Evolutionary conservation across 1,284 basidiomycete genomes (phyloP).

Genomic region (Erythrobasidium hasegawianum): DNA sequence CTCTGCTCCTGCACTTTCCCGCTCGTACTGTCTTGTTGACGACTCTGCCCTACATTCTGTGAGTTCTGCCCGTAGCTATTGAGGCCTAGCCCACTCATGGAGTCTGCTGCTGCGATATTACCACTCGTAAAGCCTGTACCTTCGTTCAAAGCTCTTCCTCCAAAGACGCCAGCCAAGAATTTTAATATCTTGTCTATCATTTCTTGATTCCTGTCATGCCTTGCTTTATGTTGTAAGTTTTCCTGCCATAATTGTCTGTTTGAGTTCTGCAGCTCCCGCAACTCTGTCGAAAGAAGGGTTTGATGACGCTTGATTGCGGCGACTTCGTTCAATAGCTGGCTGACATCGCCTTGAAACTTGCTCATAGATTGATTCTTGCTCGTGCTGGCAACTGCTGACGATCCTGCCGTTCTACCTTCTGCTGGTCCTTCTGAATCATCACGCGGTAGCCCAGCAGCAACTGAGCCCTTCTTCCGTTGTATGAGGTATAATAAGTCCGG

Average conservation of each 20-base stretch:
- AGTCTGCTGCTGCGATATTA: conserved; percentile 29
- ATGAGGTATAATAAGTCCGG: conserved; percentile 87
- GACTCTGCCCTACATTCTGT: background rate
- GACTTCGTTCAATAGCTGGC: conserved; percentile 74
- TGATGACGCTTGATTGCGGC: conserved; percentile 87
- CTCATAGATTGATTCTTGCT: conserved; percentile 18
- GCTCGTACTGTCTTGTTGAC: background rate
- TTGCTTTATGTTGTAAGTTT: conserved; percentile 69
- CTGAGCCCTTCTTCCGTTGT: conserved; percentile 63
- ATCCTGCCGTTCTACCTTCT: background rate
- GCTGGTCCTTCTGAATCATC: conserved; percentile 34
- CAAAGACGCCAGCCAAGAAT: conserved; percentile 90
- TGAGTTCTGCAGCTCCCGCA: conserved; percentile 79
- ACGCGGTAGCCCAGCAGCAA: conserved; percentile 20
- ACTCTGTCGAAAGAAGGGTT: conserved; percentile 76
- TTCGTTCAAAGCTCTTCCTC: conserved; percentile 48
- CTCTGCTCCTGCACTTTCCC: background rate
- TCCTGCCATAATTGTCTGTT: conserved; percentile 93
- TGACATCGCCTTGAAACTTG: conserved; percentile 58
- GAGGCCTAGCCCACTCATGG: conserved; percentile 19
- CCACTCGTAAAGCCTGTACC: conserved; percentile 26
- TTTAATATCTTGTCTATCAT: conserved; percentile 95
- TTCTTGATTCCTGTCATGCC: conserved; percentile 87
- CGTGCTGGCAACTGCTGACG: conserved; percentile 45
- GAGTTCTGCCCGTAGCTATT: conserved; percentile 4